Conservation (phyloP, 2,329 filamentous ascomycete species). For the Trichoderma sp. region DNA sequence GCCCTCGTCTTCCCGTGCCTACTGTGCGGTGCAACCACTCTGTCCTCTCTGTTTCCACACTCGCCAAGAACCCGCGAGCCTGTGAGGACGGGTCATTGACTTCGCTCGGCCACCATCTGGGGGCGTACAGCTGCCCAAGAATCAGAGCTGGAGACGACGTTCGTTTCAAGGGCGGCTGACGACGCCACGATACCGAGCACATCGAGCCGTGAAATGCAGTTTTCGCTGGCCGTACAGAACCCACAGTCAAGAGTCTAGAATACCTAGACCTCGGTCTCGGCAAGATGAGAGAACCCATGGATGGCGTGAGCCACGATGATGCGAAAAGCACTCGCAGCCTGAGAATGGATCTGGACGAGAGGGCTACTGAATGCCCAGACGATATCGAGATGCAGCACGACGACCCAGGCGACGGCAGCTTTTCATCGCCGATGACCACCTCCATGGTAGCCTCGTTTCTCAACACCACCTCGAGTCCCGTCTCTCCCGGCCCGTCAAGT, state of each 20-base stretch:
- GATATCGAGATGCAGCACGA: conserved; percentile 23
- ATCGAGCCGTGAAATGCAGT: conserved; percentile 26
- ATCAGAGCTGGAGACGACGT: conserved; percentile 1
- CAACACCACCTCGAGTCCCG: conserved; percentile 55
- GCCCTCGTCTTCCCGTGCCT: neutral
- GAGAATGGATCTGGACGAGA: conserved; percentile 24
- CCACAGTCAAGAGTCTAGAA: conserved; percentile 13
- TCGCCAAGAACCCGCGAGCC: conserved; percentile 7
- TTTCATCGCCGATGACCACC: conserved; percentile 43
- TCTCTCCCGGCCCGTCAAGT: conserved; percentile 57
- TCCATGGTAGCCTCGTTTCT: conserved; percentile 43
- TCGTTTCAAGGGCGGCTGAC: neutral
- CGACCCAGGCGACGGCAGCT: conserved; percentile 39
- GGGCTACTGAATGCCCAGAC: conserved; percentile 9
- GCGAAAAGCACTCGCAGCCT: conserved; percentile 9
- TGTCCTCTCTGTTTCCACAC: conserved; percentile 7
- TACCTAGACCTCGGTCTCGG: neutral
- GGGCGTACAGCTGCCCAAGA: conserved; percentile 14
- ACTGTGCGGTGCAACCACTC: conserved; percentile 19
- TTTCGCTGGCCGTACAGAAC: conserved; percentile 8
- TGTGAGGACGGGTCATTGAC: conserved; percentile 3
- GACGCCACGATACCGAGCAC: conserved; percentile 3
- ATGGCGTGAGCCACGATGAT: conserved; percentile 16
- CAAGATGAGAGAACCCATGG: conserved; percentile 27
- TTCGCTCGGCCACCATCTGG: neutral